These are phyloP conservation scores for Pseudocercospora crystallina DNA, from an alignment of 2,329 filamentous ascomycete species.

Conservation along the genomic window DNA sequence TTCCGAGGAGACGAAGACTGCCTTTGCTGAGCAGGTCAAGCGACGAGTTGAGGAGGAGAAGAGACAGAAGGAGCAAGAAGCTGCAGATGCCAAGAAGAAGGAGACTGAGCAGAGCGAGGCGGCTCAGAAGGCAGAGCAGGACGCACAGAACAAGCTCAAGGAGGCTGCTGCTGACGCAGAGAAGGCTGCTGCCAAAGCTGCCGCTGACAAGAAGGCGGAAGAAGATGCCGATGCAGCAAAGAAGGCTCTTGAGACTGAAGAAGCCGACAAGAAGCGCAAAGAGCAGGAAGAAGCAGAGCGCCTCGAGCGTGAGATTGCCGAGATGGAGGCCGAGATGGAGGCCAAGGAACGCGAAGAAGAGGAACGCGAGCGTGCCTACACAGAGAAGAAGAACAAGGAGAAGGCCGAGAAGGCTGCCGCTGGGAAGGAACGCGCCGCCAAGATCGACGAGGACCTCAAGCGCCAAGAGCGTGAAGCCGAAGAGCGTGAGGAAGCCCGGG, in stretches of 20 bases:
- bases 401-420: conserved; percentile 73
- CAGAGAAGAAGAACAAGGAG: conserved; percentile 47
- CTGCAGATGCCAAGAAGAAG: conserved; percentile 57
- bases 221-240: conserved; percentile 36
- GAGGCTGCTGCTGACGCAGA: conserved; percentile 42
- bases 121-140: conserved; percentile 32
- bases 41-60: conserved; percentile 44
- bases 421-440: conserved; percentile 52
- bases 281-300: conserved; percentile 44
- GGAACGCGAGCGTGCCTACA: conserved; percentile 41
- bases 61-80: conserved; percentile 47
- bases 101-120: conserved; percentile 51
- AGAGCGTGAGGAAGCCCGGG: conserved; percentile 45
- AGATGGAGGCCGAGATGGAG: conserved; percentile 49
- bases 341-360: conserved; percentile 24
- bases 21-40: conserved; percentile 69
- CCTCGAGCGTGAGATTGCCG: conserved; percentile 62
- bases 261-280: conserved; percentile 32
- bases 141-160: conserved; percentile 41
- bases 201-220: conserved; percentile 37
- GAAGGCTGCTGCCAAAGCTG: conserved; percentile 50
- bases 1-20: conserved; percentile 65
- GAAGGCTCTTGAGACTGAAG: conserved; percentile 32
- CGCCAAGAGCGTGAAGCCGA: conserved; percentile 51
- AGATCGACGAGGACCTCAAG: conserved; percentile 56